Evolutionary conservation across 2,329 filamentous ascomycete species (phyloP), one percentile per base, ranked within the genome.

Genomic region (Coniochaeta ligniaria): DNA sequence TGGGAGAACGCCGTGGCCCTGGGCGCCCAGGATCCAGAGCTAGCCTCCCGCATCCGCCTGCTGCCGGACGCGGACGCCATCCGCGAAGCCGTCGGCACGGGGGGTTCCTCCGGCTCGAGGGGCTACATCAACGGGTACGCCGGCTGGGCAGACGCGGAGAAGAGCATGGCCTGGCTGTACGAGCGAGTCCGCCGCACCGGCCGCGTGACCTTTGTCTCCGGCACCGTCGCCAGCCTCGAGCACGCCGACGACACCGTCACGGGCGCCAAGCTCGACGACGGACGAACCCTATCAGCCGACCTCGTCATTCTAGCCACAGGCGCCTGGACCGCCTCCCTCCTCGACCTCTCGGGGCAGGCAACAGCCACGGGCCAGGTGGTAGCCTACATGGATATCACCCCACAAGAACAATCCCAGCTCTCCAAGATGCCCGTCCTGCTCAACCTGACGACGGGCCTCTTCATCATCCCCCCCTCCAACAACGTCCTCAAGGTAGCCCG

Each of bases 341-440:
- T 97, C 60, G 90, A 96, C 72, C 78, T 97, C 0, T 80, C 87
- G 55, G 91, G 91, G 28, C 84, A 90, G 52, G 87, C 87, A 43
- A 83, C 89, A 64, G 90, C 93, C 2, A 96, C 92, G 0, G 94
- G 91, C 16, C 94, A 98, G 69, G 83, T 85, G 0, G 71, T 98
- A 28, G 89, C 83, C 14, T 97, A 96, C 75, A 77, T 96, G 65
- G 80, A 85, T 64, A 82, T 98, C 66, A 89, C 86, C 0, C 76
- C 84, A 17, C 82, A 83, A 6, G 93, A 97, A 74, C 86, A 93
- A 73, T 77, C 78, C 17, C 73, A 73, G 4, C 78, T 96, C 12
- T 78, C 78, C 47, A 75, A 83, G 36, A 85, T 87, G 68, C 93
- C 93, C 0, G 89, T 92, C 1, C 75, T 91, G 24, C 75, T 94